Conservation (phyloP, 176 grass and related monocot species). For the Carex parvula region DNA sequence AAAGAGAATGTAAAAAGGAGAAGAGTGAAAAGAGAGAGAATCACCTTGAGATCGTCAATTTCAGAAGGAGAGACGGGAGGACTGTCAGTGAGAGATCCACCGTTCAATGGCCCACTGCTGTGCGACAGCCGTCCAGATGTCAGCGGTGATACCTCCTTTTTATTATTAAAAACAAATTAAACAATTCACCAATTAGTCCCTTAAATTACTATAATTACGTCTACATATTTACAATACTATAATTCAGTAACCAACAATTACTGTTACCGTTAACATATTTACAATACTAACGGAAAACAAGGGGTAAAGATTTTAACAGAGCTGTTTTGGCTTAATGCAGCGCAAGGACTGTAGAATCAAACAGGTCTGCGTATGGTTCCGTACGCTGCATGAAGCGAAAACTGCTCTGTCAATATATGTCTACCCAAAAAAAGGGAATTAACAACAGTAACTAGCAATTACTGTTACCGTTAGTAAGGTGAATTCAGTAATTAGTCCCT, state of each 20-base stretch:
- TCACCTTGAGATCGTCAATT: slow-evolving; percentile 76
- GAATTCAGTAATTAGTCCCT: background rate
- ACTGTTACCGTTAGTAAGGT: too few species aligned
- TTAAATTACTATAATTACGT: slow-evolving; percentile 5
- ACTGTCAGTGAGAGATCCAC: slow-evolving; percentile 87
- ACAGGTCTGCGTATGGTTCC: too few species aligned
- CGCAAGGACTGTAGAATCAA: too few species aligned
- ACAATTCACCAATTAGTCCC: slow-evolving; percentile 1
- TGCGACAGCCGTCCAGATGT: slow-evolving; percentile 93
- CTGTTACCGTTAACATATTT: too few species aligned
- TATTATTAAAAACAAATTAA: background rate
- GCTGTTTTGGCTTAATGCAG: too few species aligned
- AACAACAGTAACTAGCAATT: too few species aligned
- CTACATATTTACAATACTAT: background rate
- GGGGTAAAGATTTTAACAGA: too few species aligned
- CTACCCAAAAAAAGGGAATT: too few species aligned
- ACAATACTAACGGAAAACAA: too few species aligned
- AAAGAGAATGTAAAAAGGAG: background rate
- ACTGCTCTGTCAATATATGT: too few species aligned
- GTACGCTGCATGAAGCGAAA: too few species aligned
- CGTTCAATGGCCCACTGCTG: slow-evolving; percentile 92
- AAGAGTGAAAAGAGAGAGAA: background rate
- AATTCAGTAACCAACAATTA: too few species aligned
- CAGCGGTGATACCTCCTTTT: slow-evolving; percentile 74
- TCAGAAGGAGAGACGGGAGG: slow-evolving; percentile 86